Evolutionary conservation across 805 yeast species (phyloP), one percentile per base, ranked within the genome.

Genomic region (Debaryomyces hansenii): DNA sequence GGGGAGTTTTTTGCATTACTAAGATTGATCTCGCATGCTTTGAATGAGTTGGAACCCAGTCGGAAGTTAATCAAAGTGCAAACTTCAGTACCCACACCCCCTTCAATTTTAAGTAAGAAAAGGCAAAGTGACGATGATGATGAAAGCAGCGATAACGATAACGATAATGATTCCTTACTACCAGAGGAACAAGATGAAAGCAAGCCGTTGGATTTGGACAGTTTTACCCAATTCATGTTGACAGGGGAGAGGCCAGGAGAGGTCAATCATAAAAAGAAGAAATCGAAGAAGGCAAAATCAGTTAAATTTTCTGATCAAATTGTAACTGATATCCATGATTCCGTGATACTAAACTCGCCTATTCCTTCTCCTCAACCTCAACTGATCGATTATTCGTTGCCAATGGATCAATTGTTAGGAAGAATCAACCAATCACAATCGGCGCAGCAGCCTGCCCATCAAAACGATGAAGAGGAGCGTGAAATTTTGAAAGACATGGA

Each of bases 1-100:
- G 96, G 96, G 5, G 95, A 90, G 63, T 92, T 94, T 67, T 94
- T 87, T 69, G 96, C 96, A 0, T 76, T 90, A 32, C 62, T 92
- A 44, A 75, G 99, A 56, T 76, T 94, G 16, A 77, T 90, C 11
- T 79, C 96, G 15, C 96, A 89, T 62, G 73, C 85, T 0, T 63
- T 88, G 14, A 65, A 66, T 44, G 85, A 85, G 2, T 56, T 64
- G 29, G 60, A 74, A n/a, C 85, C 89, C 2, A 63, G 72, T 21
- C 68, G 89, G 51, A 64, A 70, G 18, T 66, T 83, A 58, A 78
- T 89, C 32, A 64, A 71, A 46, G 59, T 70, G 12, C 63, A 66
- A 47, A 87, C 95, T 0, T 80, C 87, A 0, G 79, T 89, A 14
- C 95, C 96, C 1, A 75, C 76, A 45, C 98, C 98, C 3, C 80